Evolutionary conservation across 2,329 filamentous ascomycete genomes (phyloP), one percentile per base, ranked within the genome.

Genomic region (Periconia sp.): DNA sequence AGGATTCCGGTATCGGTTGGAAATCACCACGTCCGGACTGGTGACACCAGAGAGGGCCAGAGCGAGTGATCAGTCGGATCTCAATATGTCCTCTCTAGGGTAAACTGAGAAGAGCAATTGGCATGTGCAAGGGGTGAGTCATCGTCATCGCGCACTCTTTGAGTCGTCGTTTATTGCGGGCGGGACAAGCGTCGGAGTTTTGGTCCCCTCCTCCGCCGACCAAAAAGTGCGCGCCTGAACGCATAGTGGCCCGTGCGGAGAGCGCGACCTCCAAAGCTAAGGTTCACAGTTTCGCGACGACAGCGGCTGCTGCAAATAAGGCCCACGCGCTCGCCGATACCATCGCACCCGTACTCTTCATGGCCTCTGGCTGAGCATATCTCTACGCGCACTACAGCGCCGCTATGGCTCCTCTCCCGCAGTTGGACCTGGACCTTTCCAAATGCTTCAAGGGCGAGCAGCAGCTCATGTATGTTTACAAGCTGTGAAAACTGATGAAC

Each of bases 391-490:
- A 68, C 47, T 50, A 47, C 48, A 59, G 66, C 64, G 68, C 65
- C 50, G 59, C 44, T 56, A 71, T 71, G 68, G 63, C 68, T 43
- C 57, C 67, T 37, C 49, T 56, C 24, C 54, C 52, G 48, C 50
- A 56, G 31, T 47, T 57, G 52, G 78, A 81, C 69, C 89, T 92
- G 65, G 84, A 90, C 65, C 79, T 96, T 72, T 87, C 90, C 72
- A 85, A 88, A 68, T 95, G 89, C 74, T 80, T 97, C 63, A 86
- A 83, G 61, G 89, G 89, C 73, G 85, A 92, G 70, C 82, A 82
- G 63, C 81, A 87, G 66, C 78, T 96, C 63, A 80, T 96, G 88
- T 95, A 80, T 69, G 85, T 78, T 50, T 61, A 54, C 54, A 31
- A n/a, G n/a, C 35, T 36, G 13, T 21, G 26, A 31, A 18, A 21